Evolutionary conservation across 2,329 filamentous ascomycete genomes (phyloP).

Genomic region (Ascochyta viciae-villosae): DNA sequence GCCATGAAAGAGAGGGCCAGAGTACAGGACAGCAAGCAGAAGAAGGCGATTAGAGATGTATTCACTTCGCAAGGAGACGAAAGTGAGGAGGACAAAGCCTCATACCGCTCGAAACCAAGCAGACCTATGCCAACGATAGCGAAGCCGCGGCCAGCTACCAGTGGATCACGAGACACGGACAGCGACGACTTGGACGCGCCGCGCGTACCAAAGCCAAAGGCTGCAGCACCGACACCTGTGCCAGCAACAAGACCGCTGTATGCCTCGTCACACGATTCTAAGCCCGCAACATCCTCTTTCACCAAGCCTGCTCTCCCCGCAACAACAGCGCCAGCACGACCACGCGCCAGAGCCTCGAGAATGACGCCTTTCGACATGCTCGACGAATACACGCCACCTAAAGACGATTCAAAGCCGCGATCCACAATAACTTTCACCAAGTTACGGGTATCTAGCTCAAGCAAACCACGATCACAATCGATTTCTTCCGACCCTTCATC

Average conservation of each 20-base stretch:
- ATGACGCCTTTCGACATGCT: slow-evolving; percentile 37
- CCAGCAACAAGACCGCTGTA: background rate
- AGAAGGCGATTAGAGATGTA: slow-evolving; percentile 37
- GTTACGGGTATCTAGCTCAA: background rate
- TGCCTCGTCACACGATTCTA: background rate
- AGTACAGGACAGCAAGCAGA: slow-evolving; percentile 40
- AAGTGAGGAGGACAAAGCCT: slow-evolving; percentile 6
- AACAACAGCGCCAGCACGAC: slow-evolving; percentile 9
- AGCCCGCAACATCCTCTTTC: slow-evolving; percentile 15
- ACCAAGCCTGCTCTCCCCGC: slow-evolving; percentile 29
- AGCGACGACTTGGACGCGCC: slow-evolving; percentile 41
- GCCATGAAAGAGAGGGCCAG: slow-evolving; percentile 40
- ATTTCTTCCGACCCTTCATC: slow-evolving; percentile 8
- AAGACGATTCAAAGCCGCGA: background rate
- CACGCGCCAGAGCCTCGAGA: slow-evolving; percentile 20
- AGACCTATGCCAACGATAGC: background rate
- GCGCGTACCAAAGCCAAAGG: slow-evolving; percentile 10
- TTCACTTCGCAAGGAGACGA: slow-evolving; percentile 24
- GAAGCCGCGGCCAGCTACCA: background rate
- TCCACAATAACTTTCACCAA: background rate
- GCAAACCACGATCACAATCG: background rate
- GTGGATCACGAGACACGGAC: slow-evolving; percentile 25
- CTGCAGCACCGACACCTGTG: background rate
- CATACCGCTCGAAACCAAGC: background rate
- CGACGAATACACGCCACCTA: slow-evolving; percentile 25